Percentiles rank a stretch among this genome's conserved stretches.
Evolutionary conservation across 257 asterid species (phyloP).

Genomic region (Gardenia jasminoides): DNA sequence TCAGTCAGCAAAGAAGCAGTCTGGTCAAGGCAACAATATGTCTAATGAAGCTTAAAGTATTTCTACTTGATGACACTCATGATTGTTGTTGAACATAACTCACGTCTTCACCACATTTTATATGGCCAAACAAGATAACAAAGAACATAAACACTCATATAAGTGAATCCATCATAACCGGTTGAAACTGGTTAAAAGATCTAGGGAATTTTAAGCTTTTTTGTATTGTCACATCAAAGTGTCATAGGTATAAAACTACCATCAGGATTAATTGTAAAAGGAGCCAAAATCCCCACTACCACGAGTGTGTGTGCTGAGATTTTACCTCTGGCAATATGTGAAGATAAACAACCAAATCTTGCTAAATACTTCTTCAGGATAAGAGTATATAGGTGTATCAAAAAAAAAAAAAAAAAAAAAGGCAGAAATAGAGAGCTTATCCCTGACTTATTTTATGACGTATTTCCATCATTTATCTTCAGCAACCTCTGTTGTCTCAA

Average conservation of each 20-base stretch:
- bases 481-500: no score
- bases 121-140: neutral
- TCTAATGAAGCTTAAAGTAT: neutral
- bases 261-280: neutral
- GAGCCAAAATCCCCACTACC: neutral
- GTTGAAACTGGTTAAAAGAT: neutral
- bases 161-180: neutral
- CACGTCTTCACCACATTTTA: neutral
- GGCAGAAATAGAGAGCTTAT: neutral
- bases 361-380: neutral
- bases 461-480: no score
- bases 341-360: constrained; percentile 80
- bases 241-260: neutral
- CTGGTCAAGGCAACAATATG: neutral
- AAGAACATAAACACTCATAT: neutral
- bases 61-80: neutral
- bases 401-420: no score
- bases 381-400: neutral
- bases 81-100: neutral
- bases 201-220: neutral
- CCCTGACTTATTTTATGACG: neutral
- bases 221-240: neutral
- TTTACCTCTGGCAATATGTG: constrained; percentile 91
- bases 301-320: neutral
- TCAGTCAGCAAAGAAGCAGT: neutral